Base-by-base conservation (phyloP, 2,329 filamentous ascomycete species). In the Fusarium keratoplasticum region DNA sequence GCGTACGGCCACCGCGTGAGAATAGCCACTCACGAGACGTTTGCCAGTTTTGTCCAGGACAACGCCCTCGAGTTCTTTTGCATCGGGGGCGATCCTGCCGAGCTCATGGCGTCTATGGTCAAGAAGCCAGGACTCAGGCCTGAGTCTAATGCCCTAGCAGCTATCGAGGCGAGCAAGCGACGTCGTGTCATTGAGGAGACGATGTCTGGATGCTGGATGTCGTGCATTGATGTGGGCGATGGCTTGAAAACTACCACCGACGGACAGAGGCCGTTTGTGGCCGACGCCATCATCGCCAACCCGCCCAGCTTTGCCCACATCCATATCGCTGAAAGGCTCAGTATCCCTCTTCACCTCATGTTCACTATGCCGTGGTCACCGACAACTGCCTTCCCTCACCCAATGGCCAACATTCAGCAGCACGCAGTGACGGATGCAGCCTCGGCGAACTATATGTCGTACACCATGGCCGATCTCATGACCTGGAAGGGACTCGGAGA, bases 301-400 rank as follows among this genome's bases (percentile, higher is more conserved):
- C 93, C 93, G 2, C 93, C 93, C 0, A 93, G 91, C 76, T 95
- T 94, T 82, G 93, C 91, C 0, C 93, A 95, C 76, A 86, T 95
- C 3, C 93, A 95, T 77, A 89, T 92, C 66, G 93, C 93, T 0
- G 92, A 95, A 81, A 93, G 93, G 81, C 82, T 95, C 76, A 92
- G 92, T 0, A 90, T 95, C 55, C 93, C 93, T 0, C 79, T 95
- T 10, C 93, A 95, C 76, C 90, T 97, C 82, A 97, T 97, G 93
- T 98, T 97, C 83, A 97, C 95, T 89, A 97, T 98, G 94, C 95
- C 95, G 0, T 97, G 94, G 92, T 94, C 94, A 1, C 92, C 95
- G 0, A 97, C 95, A 0, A 91, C 94, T 79, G 89, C 93, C 0
- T 97, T 97, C 75, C 94, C 94, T 0, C 95, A 98, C 77, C 95